These are phyloP conservation scores for Ustilago cynodontis DNA, from an alignment of 1,284 basidiomycete species.

Conservation along the genomic window DNA sequence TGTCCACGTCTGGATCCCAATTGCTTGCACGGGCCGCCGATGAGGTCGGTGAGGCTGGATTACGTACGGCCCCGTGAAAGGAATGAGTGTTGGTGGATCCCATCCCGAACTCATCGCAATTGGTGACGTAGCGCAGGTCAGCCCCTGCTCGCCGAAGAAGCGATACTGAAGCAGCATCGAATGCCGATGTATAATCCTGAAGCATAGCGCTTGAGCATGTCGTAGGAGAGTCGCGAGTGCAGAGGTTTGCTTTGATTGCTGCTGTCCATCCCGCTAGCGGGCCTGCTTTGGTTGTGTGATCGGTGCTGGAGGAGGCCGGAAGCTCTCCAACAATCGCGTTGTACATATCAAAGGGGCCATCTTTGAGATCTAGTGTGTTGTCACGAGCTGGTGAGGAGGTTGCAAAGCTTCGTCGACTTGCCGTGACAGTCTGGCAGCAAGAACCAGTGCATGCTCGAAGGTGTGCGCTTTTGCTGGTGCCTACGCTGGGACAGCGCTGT, in stretches of 20 bases:
- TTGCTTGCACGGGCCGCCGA: neutral
- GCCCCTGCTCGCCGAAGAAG: slow-evolving; percentile 79
- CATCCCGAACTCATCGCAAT: slow-evolving; percentile 99
- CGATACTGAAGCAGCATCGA: slow-evolving; percentile 86
- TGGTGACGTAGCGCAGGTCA: slow-evolving; percentile 85
- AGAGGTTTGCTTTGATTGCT: slow-evolving; percentile 67
- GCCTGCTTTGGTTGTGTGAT: neutral
- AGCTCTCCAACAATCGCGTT: slow-evolving; percentile 42
- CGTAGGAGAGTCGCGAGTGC: slow-evolving; percentile 44
- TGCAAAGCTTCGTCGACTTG: slow-evolving; percentile 3
- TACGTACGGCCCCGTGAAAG: slow-evolving; percentile 57
- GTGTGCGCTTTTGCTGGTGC: slow-evolving; percentile 13
- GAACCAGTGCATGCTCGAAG: slow-evolving; percentile 17
- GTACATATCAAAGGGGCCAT: slow-evolving; percentile 47
- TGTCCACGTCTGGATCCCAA: slow-evolving; percentile 70
- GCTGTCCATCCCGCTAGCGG: slow-evolving; percentile 57
- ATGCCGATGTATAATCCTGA: slow-evolving; percentile 79
- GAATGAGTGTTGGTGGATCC: slow-evolving; percentile 73
- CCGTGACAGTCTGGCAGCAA: slow-evolving; percentile 10
- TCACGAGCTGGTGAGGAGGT: neutral
- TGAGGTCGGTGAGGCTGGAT: slow-evolving; percentile 39
- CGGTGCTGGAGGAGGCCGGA: neutral
- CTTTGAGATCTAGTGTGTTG: neutral
- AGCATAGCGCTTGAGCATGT: slow-evolving; percentile 65
- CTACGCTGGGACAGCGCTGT: slow-evolving; percentile 24